Evolutionary conservation across 768 basidiomycete genomes (phyloP).

Genomic region (Candolleomyces aberdarensis): DNA sequence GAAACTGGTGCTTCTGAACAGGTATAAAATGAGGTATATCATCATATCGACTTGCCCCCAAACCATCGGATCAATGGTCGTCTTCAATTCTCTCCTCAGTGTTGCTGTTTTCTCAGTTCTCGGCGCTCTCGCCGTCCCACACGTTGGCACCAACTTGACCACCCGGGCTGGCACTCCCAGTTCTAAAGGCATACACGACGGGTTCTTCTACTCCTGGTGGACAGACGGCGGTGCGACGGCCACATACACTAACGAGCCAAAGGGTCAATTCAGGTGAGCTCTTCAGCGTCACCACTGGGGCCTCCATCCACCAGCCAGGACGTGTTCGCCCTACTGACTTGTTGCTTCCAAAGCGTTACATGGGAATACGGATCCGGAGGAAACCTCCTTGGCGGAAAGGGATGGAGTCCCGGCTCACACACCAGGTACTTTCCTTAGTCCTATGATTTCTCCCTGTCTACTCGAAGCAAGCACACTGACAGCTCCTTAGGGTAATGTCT

Average conservation of each 20-base stretch:
- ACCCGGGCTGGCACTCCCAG: constrained; percentile 19
- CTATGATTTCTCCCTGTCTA: neutral
- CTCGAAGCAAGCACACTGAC: neutral
- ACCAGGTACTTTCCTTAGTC: constrained; percentile 16
- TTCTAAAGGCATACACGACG: constrained; percentile 26
- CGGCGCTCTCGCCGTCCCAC: constrained; percentile 18
- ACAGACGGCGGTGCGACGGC: constrained; percentile 27
- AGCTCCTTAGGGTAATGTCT: constrained; percentile 22
- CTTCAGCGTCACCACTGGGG: too few relatives aligned
- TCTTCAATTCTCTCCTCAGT: neutral
- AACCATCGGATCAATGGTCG: neutral
- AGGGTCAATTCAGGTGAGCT: constrained; percentile 27
- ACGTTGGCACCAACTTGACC: constrained; percentile 4
- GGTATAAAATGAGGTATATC: neutral
- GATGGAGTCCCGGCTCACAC: constrained; percentile 33
- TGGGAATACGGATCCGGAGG: neutral
- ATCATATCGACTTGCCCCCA: too few relatives aligned
- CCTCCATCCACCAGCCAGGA: too few relatives aligned
- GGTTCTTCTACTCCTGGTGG: constrained; percentile 38
- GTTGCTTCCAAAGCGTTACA: too few relatives aligned
- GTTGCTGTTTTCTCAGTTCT: constrained; percentile 9
- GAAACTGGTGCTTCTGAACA: neutral
- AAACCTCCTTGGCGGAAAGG: constrained; percentile 17
- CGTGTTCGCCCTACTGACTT: too few relatives aligned
- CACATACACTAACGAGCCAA: constrained; percentile 29